phyloP scores from a whole-genome alignment of 2,329 filamentous ascomycete species.

The Fusarium veterinarium region DNA sequence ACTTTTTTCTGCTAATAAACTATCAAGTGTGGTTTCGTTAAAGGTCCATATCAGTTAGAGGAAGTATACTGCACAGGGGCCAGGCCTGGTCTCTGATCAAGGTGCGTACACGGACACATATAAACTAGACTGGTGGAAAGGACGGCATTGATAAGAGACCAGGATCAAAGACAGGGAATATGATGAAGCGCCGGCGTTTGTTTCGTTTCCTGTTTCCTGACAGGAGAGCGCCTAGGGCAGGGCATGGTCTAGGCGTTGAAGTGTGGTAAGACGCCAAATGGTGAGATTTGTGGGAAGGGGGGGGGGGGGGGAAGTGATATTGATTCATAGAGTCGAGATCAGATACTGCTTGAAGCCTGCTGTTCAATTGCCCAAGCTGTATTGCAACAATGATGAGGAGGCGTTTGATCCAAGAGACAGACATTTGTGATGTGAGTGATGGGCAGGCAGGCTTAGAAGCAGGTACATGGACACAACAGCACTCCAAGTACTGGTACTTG shows the following conservation, averaged over 20 bases:
- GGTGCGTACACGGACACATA: conserved; percentile 1
- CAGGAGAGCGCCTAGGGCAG: conserved; percentile 41
- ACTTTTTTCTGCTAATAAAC: conserved; percentile 3
- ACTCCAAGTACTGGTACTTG: conserved; percentile 41
- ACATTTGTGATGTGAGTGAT: neutral
- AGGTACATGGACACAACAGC: conserved; percentile 25
- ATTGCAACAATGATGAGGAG: conserved; percentile 7
- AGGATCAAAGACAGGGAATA: conserved; percentile 31
- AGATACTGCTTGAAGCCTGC: neutral
- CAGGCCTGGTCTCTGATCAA: conserved; percentile 6
- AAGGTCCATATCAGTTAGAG: conserved; percentile 18
- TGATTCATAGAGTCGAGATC: conserved; percentile 4
- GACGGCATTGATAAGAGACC: conserved; percentile 24
- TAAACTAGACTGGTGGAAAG: conserved; percentile 11
- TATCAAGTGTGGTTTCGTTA: conserved; percentile 10
- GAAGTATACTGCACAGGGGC: conserved; percentile 6
- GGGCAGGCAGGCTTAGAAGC: neutral
- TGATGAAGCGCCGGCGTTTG: conserved; percentile 44
- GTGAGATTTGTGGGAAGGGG: conserved; percentile 5
- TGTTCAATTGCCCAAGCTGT: neutral
- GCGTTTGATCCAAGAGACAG: conserved; percentile 14
- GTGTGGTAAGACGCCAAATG: conserved; percentile 25
- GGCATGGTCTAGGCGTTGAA: conserved; percentile 14
- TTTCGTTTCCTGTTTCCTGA: conserved; percentile 46
- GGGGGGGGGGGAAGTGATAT: conserved; percentile 14